Percentiles rank a stretch among this genome's conserved stretches.
Evolutionary conservation across 2,329 filamentous ascomycete genomes (phyloP).

Genomic region (Hypocrella siamensis): DNA sequence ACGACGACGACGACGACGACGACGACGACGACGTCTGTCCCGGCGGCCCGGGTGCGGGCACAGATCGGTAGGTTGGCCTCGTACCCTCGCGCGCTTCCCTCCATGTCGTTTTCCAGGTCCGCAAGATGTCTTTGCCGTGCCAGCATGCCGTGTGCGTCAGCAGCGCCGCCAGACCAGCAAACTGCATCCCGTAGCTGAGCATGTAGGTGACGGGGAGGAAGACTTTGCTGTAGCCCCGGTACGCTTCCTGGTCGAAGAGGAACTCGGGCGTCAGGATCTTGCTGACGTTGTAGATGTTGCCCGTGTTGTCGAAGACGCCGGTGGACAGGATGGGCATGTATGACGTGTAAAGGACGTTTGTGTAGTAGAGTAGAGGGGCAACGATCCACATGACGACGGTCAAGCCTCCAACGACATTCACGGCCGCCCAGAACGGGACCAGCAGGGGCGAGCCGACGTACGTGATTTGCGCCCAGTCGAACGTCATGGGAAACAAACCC

Average conservation of each 20-base stretch:
- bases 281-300: slow-evolving; percentile 64
- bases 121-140: slow-evolving; percentile 72
- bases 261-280: slow-evolving; percentile 66
- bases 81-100: slow-evolving; percentile 41
- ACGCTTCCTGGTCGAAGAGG: slow-evolving; percentile 61
- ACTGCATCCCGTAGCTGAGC: slow-evolving; percentile 73
- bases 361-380: slow-evolving; percentile 67
- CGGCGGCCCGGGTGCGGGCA: slow-evolving; percentile 13
- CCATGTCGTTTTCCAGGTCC: slow-evolving; percentile 56
- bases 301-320: slow-evolving; percentile 74
- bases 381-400: slow-evolving; percentile 75
- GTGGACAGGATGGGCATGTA: slow-evolving; percentile 80
- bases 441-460: slow-evolving; percentile 75
- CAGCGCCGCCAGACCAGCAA: slow-evolving; percentile 65
- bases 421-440: slow-evolving; percentile 73
- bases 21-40: no score
- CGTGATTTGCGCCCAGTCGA: slow-evolving; percentile 84
- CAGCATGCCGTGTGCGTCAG: slow-evolving; percentile 71
- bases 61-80: slow-evolving; percentile 36
- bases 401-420: slow-evolving; percentile 70
- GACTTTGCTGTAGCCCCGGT: slow-evolving; percentile 66
- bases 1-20: no score
- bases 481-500: slow-evolving; percentile 71
- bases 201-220: slow-evolving; percentile 81
- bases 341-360: slow-evolving; percentile 62